phyloP scores from a whole-genome alignment of 345 rosid species.

The Psidium guajava region DNA sequence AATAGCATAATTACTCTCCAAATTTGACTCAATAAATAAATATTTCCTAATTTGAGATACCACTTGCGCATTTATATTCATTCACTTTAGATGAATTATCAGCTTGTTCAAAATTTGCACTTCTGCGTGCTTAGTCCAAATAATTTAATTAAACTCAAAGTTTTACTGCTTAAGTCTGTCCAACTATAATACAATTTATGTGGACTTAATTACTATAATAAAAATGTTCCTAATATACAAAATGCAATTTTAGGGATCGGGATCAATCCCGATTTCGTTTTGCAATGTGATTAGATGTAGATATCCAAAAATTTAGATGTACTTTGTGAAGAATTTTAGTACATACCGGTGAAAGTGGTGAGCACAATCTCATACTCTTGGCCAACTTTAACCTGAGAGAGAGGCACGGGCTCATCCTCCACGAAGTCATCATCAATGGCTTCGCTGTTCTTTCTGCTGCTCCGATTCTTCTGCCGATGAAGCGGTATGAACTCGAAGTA shows the following conservation, averaged over 20 bases:
- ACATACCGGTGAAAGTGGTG: constrained; percentile 86
- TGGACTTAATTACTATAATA: not conserved
- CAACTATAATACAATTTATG: not conserved
- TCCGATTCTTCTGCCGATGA: constrained; percentile 20
- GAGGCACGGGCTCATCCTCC: constrained; percentile 71
- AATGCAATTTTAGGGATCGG: not conserved
- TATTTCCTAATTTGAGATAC: not conserved
- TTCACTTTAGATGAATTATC: not conserved
- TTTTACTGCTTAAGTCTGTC: no score
- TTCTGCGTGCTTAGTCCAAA: not conserved
- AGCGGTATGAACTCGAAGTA: constrained; percentile 94
- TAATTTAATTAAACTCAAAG: not conserved
- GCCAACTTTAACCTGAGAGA: constrained; percentile 63
- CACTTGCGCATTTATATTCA: not conserved
- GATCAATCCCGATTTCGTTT: not conserved
- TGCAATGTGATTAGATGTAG: not conserved
- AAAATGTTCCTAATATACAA: not conserved
- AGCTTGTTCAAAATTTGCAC: not conserved
- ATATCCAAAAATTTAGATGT: not conserved
- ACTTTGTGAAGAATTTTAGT: not conserved
- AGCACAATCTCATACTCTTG: constrained; percentile 81
- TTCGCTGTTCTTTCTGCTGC: not conserved
- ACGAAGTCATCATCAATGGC: constrained; percentile 38
- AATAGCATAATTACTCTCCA: not conserved
- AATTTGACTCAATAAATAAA: not conserved